Evolutionary conservation across 495 filamentous ascomycete species (phyloP), one percentile per base, ranked within the genome.

Genomic region (Tuber microsphaerosporum): DNA sequence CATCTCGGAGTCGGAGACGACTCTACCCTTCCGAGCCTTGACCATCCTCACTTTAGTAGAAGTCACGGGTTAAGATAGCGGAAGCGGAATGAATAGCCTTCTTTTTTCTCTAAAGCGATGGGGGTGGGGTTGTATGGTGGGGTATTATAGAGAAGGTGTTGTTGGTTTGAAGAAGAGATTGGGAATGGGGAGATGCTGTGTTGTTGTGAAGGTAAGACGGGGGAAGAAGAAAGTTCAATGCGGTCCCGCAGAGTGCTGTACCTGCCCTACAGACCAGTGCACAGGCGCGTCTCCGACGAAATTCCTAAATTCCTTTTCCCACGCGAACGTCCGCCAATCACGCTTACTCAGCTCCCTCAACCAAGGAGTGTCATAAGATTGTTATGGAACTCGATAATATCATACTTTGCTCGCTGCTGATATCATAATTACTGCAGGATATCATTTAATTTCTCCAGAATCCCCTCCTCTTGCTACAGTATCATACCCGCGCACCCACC

Each of bases 1-100:
- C 81, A 82, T 82, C 73, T 82, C 81, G 72, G 81, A 79, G 81
- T 83, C 81, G 61, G 78, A 77, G 46, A 78, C 74, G 75, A 75
- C 75, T 81, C 73, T 81, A 71, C 73, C 75, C 76, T 79, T 77
- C 73, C 77, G 79, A 20, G 42, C 78, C 77, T 79, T 79, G 26
- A 73, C 77, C 77, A 79, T 79, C 56, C 79, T 74, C 37, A 46
- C 51, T 51, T n/a, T 44, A 56, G 45, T 65, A 31, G 41, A 51
- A 71, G 37, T 79, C 39, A 39, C 51, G 45, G 19, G 75, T 61
- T 42, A 22, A n/a, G 69, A 43, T 71, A 26, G 42, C 0, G 31
- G 14, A 43, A 43, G 22, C 9, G 69, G 26, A 20, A 43, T 26
- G 9, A 56, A 56, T 26, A n/a, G 48, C 22, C 26, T 56, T 56